Percentiles rank a stretch among this genome's conserved stretches.
Conservation (phyloP, 345 rosid genomes). For the Brassica nigra region DNA sequence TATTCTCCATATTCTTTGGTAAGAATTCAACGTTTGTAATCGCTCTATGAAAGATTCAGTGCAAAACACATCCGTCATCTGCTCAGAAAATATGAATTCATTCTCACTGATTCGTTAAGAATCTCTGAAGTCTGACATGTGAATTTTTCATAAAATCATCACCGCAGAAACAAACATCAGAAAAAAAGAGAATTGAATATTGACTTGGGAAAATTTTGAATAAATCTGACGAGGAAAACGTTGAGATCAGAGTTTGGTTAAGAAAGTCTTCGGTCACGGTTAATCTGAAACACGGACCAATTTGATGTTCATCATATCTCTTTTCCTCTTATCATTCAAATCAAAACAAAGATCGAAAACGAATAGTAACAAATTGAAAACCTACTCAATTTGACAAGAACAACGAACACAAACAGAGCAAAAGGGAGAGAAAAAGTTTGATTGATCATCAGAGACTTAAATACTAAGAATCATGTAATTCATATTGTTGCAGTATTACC, state of each 20-base stretch:
- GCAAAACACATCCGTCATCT: neutral
- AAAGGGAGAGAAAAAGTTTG: neutral
- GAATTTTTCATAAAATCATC: constrained; percentile 38
- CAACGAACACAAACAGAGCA: too few species aligned
- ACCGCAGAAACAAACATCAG: neutral
- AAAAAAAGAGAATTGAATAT: neutral
- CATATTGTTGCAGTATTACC: constrained; percentile 43
- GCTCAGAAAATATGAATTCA: constrained; percentile 39
- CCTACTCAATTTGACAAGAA: too few species aligned
- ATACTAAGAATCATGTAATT: constrained; percentile 38
- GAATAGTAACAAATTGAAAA: too few species aligned
- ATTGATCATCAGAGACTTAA: constrained; percentile 43
- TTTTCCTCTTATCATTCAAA: neutral
- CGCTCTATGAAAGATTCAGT: neutral
- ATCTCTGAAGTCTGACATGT: constrained; percentile 48
- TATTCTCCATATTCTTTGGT: neutral
- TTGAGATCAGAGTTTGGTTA: constrained; percentile 42
- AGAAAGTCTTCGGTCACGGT: constrained; percentile 34
- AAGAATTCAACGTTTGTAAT: neutral
- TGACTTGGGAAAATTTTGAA: too few species aligned
- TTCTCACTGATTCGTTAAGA: constrained; percentile 37
- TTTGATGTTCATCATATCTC: constrained; percentile 39
- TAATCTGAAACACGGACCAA: constrained; percentile 46
- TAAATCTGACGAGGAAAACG: neutral
- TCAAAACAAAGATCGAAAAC: neutral